Evolutionary conservation across 2,329 filamentous ascomycete species (phyloP).

Genomic region (Calonectria honghensis): DNA sequence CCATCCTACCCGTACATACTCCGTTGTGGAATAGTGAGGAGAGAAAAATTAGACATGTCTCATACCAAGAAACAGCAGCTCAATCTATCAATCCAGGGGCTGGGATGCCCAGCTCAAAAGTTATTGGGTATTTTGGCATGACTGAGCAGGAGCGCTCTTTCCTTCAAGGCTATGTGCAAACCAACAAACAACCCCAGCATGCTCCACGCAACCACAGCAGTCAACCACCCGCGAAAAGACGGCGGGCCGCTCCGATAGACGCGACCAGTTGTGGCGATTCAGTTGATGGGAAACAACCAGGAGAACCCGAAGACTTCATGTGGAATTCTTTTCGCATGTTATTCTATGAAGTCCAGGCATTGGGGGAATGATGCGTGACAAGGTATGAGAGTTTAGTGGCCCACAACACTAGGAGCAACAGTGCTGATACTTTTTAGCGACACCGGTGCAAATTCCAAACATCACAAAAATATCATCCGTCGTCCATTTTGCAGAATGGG

Average conservation of each 20-base stretch:
- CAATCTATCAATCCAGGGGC: neutral
- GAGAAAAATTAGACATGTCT: constrained; percentile 21
- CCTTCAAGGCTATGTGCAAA: neutral
- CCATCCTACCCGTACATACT: constrained; percentile 15
- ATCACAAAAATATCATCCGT: neutral
- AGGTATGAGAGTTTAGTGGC: neutral
- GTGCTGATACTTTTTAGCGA: neutral
- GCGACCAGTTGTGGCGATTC: no score
- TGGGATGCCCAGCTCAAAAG: constrained; percentile 1
- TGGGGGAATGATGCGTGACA: neutral
- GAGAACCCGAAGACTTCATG: constrained; percentile 1
- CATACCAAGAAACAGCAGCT: neutral
- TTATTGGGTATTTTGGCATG: constrained; percentile 17
- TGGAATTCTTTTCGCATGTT: constrained; percentile 17
- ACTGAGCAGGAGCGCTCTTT: constrained; percentile 14
- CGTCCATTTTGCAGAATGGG: neutral
- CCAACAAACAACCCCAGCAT: neutral
- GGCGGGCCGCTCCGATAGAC: neutral
- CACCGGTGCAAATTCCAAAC: neutral
- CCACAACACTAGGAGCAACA: no score
- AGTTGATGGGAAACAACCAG: neutral
- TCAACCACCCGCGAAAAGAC: constrained; percentile 1
- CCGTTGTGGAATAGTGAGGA: constrained; percentile 16
- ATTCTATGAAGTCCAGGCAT: constrained; percentile 8
- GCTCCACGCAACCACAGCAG: neutral